phyloP scores from a whole-genome alignment of 805 yeast genomes.

The Cyberlindnera xylosilytica region DNA sequence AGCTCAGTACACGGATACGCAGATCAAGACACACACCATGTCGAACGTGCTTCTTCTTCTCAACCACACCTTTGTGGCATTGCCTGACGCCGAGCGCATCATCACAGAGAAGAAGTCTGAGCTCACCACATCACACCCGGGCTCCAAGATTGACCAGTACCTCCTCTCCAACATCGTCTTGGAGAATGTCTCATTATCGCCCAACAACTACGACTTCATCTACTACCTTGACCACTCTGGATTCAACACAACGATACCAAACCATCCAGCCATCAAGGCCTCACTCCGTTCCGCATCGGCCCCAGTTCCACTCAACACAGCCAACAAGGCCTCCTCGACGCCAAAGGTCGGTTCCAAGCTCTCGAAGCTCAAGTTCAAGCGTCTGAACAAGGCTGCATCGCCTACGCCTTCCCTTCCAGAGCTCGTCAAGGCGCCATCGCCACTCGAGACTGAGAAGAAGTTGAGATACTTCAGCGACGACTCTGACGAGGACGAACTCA shows the following conservation, averaged over 20 bases:
- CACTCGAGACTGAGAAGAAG: conserved; percentile 18
- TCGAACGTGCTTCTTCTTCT: conserved; percentile 24
- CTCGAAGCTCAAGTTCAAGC: conserved; percentile 27
- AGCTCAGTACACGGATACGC: background rate
- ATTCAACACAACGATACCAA: conserved; percentile 25
- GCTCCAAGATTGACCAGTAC: conserved; percentile 22
- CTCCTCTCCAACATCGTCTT: conserved; percentile 27
- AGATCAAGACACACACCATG: conserved; percentile 12
- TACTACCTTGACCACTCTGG: conserved; percentile 25
- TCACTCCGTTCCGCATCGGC: conserved; percentile 15
- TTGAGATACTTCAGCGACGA: conserved; percentile 24
- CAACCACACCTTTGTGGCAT: conserved; percentile 25
- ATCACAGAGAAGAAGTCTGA: conserved; percentile 19
- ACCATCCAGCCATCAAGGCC: conserved; percentile 23
- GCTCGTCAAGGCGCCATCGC: conserved; percentile 12
- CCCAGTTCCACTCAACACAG: conserved; percentile 11
- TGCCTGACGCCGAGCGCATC: conserved; percentile 22
- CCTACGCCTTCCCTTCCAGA: conserved; percentile 22
- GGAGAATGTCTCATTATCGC: conserved; percentile 18
- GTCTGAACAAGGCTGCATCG: conserved; percentile 14
- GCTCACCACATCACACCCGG: conserved; percentile 12
- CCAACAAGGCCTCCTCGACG: background rate
- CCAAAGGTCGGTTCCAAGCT: conserved; percentile 23
- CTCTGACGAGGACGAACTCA: conserved; percentile 28
- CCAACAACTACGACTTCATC: conserved; percentile 24